Evolutionary conservation across 495 filamentous ascomycete species (phyloP).

Genomic region (Tuber borchii): DNA sequence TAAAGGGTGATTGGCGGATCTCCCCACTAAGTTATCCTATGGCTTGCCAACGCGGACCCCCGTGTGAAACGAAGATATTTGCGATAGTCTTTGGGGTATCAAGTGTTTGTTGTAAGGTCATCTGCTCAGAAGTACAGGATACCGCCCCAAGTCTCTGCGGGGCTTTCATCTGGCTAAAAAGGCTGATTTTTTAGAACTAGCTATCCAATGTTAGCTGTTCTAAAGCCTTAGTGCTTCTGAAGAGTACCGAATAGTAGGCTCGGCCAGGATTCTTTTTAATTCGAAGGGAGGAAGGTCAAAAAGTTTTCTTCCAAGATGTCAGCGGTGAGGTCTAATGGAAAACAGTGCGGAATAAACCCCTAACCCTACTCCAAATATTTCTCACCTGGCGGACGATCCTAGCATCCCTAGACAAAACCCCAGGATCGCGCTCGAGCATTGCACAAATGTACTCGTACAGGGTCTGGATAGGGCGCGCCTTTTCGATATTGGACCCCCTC

Average conservation of each 20-base stretch:
- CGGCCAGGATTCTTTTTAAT: neutral
- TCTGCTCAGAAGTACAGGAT: neutral
- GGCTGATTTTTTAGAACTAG: neutral
- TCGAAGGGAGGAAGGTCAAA: neutral
- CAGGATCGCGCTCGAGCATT: neutral
- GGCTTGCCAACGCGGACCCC: neutral
- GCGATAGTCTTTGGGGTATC: neutral
- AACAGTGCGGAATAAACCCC: neutral
- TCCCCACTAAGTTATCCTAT: neutral
- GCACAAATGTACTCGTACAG: neutral
- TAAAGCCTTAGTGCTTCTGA: neutral
- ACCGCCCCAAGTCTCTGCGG: neutral
- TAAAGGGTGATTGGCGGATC: neutral
- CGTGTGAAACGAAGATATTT: neutral
- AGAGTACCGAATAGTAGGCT: neutral
- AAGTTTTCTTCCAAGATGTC: neutral
- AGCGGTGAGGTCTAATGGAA: neutral
- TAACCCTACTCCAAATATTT: neutral
- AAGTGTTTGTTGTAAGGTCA: neutral
- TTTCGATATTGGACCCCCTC: neutral
- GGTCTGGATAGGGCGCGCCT: neutral
- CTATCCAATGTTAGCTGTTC: neutral
- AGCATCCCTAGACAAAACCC: neutral
- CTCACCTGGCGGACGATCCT: neutral
- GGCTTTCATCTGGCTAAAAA: neutral